These are phyloP conservation scores for Neopestalotiopsis clavispora DNA, from an alignment of 2,329 filamentous ascomycete genomes.

Conservation along the genomic window DNA sequence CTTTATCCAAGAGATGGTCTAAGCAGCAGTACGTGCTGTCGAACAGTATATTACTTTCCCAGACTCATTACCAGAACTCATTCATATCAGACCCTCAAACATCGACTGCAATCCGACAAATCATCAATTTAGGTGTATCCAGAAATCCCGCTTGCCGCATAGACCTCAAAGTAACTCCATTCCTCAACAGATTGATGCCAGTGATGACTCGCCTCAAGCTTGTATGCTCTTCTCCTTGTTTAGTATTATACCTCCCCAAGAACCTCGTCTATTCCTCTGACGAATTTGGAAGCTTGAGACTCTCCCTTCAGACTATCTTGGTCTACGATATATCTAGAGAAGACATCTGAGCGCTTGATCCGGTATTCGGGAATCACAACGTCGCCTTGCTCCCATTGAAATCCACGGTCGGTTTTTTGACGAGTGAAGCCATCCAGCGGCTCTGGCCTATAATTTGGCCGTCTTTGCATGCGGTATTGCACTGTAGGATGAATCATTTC, in stretches of 20 bases:
- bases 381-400: slow-evolving; percentile 15
- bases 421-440: slow-evolving; percentile 18
- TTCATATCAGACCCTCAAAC: too few relatives aligned
- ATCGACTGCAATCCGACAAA: too few relatives aligned
- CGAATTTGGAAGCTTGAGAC: slow-evolving; percentile 4
- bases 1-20: too few relatives aligned
- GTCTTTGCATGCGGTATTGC: slow-evolving; percentile 16
- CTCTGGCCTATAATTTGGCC: slow-evolving; percentile 3
- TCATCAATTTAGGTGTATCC: too few relatives aligned
- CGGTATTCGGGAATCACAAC: slow-evolving; percentile 21
- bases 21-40: too few relatives aligned
- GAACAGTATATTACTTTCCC: too few relatives aligned
- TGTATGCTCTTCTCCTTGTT: background rate
- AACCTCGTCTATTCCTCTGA: slow-evolving; percentile 6
- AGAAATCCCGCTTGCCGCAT: too few relatives aligned
- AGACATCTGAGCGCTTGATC: slow-evolving; percentile 16
- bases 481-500: slow-evolving; percentile 22
- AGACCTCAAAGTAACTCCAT: too few relatives aligned
- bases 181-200: too few relatives aligned
- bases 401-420: slow-evolving; percentile 6
- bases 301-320: background rate
- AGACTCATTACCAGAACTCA: too few relatives aligned
- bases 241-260: background rate
- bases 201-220: too few relatives aligned
- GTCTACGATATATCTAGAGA: slow-evolving; percentile 12